Evolutionary conservation across 2,329 filamentous ascomycete genomes (phyloP), one percentile per base, ranked within the genome.

Genomic region (Fusarium goolgardi): DNA sequence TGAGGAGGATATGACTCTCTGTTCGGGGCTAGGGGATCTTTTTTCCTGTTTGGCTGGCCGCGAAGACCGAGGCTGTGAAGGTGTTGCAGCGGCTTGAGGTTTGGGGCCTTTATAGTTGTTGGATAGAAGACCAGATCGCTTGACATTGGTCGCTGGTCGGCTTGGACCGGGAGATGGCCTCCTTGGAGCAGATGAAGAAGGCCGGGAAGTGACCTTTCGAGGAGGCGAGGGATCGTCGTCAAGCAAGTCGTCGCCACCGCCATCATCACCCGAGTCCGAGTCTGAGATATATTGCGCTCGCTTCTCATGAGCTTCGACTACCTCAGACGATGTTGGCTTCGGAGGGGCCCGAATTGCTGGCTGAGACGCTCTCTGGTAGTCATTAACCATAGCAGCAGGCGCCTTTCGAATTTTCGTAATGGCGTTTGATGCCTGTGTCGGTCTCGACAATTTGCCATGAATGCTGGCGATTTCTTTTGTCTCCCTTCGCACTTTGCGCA

Each of bases 401-500:
- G 87, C 86, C 45, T 78, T 80, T 21, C 60, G 76, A 43, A 89
- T 80, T 68, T 81, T 79, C n/a, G 77, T 76, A 9, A 75, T 66
- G 18, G 72, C 75, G 27, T 78, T 56, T 74, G 32, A 65, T 45
- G 29, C 80, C 63, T 59, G 78, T 76, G 13, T 56, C 7, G 74
- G 73, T 6, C 70, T 61, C 11, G 81, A 79, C 34, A 87, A 78
- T 32, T 80, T 78, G 54, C 83, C 81, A 66, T 84, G 82, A 35
- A 81, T 81, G 56, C 68, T 80, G 53, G 79, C 80, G 43, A 88
- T 85, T 69, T 88, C 84, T 46, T 80, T 82, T 8, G 84, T 85
- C 71, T 90, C 85, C 47, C 85, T 81, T 44, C 83, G 82, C 23
- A 87, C 85, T 67, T 84, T 87, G 55, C 82, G 81, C 71, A 90